These are phyloP conservation scores for Phaseolus lunatus DNA, from an alignment of 306 rosid species.

Conservation along the genomic window DNA sequence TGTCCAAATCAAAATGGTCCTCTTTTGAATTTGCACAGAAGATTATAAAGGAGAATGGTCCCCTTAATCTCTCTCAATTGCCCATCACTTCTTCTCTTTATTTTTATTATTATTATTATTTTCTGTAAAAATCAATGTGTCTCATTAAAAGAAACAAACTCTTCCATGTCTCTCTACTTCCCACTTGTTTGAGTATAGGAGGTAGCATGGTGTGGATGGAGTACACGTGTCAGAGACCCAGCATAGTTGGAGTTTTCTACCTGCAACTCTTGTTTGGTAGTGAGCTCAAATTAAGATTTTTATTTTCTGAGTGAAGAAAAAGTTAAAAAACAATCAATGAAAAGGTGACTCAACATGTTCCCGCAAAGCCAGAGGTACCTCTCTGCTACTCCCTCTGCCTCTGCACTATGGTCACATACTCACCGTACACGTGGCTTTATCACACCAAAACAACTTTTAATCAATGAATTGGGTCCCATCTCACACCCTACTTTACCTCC, in stretches of 20 bases:
- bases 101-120: background rate
- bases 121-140: conserved; percentile 48
- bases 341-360: conserved; percentile 41
- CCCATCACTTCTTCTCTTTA: background rate
- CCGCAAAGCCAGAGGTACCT: conserved; percentile 4
- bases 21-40: background rate
- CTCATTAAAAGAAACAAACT: conserved; percentile 75
- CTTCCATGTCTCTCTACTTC: conserved; percentile 50
- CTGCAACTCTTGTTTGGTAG: conserved; percentile 33
- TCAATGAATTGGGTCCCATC: background rate
- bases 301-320: background rate
- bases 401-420: background rate
- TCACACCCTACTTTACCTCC: background rate
- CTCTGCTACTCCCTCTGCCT: background rate
- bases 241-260: conserved; percentile 33
- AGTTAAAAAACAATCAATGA: background rate
- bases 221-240: conserved; percentile 56
- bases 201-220: conserved; percentile 36
- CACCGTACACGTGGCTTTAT: conserved; percentile 25
- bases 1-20: conserved; percentile 35
- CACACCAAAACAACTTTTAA: background rate
- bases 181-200: conserved; percentile 37
- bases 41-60: conserved; percentile 46
- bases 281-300: background rate
- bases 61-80: conserved; percentile 37